Evolutionary conservation across 176 grass and related monocot species (phyloP).

Genomic region (Phragmites australis): DNA sequence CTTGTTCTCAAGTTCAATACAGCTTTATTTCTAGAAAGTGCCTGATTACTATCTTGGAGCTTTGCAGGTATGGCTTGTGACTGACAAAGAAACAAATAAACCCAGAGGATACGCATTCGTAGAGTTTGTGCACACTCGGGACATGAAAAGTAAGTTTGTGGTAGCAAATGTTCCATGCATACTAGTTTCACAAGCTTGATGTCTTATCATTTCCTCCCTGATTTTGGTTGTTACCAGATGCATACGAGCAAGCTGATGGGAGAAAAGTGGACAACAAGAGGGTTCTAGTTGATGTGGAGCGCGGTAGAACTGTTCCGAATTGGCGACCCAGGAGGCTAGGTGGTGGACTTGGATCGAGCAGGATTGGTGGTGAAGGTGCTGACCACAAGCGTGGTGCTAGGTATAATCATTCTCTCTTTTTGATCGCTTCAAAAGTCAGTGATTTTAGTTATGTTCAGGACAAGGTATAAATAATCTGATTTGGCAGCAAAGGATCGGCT

Average conservation of each 20-base stretch:
- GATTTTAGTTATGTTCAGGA: not conserved
- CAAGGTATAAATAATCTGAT: not conserved
- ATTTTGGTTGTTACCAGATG: slow-evolving; percentile 47
- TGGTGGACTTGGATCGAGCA: slow-evolving; percentile 82
- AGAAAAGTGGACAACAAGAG: slow-evolving; percentile 71
- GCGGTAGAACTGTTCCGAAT: slow-evolving; percentile 84
- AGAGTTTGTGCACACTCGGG: slow-evolving; percentile 69
- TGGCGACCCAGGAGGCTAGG: slow-evolving; percentile 81
- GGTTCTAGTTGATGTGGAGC: slow-evolving; percentile 81
- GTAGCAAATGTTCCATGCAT: not conserved
- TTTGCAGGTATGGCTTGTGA: slow-evolving; percentile 63
- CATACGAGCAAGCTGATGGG: slow-evolving; percentile 82
- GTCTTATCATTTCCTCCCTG: not conserved
- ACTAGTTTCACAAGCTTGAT: not conserved
- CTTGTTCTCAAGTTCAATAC: not conserved
- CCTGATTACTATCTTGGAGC: slow-evolving; percentile 34
- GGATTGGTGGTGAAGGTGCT: slow-evolving; percentile 57
- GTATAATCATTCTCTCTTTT: slow-evolving; percentile 1
- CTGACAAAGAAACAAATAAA: slow-evolving; percentile 70
- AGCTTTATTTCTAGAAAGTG: slow-evolving; percentile 3
- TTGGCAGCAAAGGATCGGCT: not conserved
- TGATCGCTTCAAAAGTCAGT: not conserved
- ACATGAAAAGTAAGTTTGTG: slow-evolving; percentile 72
- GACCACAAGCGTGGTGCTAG: slow-evolving; percentile 30
- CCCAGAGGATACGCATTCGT: slow-evolving; percentile 80